Conservation (phyloP, 2,329 filamentous ascomycete genomes). For the Lachnellula arida region DNA sequence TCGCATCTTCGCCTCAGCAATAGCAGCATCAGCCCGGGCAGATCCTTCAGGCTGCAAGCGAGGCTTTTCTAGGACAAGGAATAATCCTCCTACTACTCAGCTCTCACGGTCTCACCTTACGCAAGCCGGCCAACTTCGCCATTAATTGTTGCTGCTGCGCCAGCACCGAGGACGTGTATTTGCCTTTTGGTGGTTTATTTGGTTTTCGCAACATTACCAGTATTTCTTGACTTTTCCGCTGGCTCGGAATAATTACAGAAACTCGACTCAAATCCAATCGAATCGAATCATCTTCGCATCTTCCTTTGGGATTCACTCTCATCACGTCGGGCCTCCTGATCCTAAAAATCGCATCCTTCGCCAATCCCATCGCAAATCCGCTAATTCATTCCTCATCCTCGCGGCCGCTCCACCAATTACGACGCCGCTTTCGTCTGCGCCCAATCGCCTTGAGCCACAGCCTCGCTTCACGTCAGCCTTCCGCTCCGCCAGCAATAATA, state of each 20-base stretch:
- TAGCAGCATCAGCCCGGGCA: constrained; percentile 8
- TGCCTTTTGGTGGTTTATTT: background rate
- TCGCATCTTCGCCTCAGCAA: background rate
- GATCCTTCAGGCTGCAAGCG: constrained; percentile 20
- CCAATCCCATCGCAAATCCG: background rate
- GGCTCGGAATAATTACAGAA: constrained; percentile 1
- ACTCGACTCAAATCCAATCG: too few species aligned
- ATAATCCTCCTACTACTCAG: constrained; percentile 2
- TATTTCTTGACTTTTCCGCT: constrained; percentile 3
- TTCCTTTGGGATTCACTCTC: constrained; percentile 6
- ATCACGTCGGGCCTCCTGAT: background rate
- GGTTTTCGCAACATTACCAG: background rate
- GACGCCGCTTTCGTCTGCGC: background rate
- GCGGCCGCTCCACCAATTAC: background rate
- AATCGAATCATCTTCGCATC: background rate
- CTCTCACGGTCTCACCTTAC: background rate
- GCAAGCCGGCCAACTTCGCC: constrained; percentile 10
- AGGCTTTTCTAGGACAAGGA: constrained; percentile 10
- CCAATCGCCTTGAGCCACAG: background rate
- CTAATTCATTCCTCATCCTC: background rate
- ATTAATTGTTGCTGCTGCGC: constrained; percentile 6
- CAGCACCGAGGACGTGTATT: background rate
- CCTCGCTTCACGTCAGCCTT: constrained; percentile 16
- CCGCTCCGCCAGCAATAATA: constrained; percentile 1
- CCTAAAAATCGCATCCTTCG: background rate